Conservation (phyloP, 805 yeast genomes). For the Brettanomyces anomalus region DNA sequence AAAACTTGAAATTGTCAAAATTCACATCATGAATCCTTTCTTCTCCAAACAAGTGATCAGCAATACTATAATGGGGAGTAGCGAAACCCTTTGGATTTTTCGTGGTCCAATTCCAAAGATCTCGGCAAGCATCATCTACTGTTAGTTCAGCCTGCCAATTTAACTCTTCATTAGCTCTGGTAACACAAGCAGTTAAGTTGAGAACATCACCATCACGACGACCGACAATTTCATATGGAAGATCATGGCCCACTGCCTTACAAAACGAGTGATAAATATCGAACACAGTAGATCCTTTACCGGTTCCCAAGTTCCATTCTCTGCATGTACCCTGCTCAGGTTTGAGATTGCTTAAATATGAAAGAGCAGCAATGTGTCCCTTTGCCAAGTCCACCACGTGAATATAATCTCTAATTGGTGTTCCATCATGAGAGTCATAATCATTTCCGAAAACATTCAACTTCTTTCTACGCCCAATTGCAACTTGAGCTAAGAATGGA, state of each 20-base stretch:
- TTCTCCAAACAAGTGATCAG: neutral
- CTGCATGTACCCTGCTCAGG: neutral
- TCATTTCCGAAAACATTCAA: constrained; percentile 1
- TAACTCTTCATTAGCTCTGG: constrained; percentile 1
- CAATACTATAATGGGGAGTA: neutral
- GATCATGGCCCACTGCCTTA: constrained; percentile 1
- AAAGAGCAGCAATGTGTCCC: constrained; percentile 1
- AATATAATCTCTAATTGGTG: constrained; percentile 2
- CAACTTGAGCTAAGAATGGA: constrained; percentile 2
- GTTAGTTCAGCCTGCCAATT: neutral
- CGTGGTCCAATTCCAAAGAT: constrained; percentile 2
- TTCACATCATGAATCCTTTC: neutral
- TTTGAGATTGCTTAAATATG: neutral
- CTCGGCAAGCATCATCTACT: neutral
- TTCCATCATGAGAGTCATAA: constrained; percentile 2
- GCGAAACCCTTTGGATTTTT: constrained; percentile 1
- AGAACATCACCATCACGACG: constrained; percentile 2
- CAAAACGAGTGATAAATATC: constrained; percentile 1
- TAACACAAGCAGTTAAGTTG: neutral
- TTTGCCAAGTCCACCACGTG: constrained; percentile 3
- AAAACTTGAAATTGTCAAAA: neutral
- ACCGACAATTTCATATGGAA: constrained; percentile 1
- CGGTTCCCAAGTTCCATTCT: constrained; percentile 2
- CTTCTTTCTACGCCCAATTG: constrained; percentile 1
- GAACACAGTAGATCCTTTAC: constrained; percentile 2